phyloP scores from a whole-genome alignment of 2,329 filamentous ascomycete species.

The Ilyonectria robusta region DNA sequence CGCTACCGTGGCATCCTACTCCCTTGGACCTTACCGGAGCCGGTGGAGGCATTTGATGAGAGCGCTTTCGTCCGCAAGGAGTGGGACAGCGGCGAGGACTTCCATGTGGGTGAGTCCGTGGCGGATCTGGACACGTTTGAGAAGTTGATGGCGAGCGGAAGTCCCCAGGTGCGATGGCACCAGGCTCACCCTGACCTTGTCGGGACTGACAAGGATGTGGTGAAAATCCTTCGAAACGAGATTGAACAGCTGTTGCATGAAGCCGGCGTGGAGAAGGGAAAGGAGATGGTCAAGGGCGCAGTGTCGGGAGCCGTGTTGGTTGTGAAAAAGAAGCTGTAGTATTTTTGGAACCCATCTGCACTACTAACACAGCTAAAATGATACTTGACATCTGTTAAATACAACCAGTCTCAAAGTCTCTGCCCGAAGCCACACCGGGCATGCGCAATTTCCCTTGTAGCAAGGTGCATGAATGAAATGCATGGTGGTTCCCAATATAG shows the following conservation, averaged over 20 bases:
- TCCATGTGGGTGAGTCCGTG: slow-evolving; percentile 41
- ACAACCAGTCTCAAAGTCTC: no score
- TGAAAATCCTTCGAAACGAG: slow-evolving; percentile 48
- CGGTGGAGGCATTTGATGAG: slow-evolving; percentile 56
- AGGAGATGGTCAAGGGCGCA: slow-evolving; percentile 48
- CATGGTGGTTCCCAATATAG: no score
- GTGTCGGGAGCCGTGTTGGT: slow-evolving; percentile 47
- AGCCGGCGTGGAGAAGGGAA: slow-evolving; percentile 53
- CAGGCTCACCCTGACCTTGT: slow-evolving; percentile 58
- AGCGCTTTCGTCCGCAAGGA: slow-evolving; percentile 56
- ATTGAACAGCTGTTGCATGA: slow-evolving; percentile 50
- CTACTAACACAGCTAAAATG: no score
- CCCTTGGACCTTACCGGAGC: slow-evolving; percentile 62
- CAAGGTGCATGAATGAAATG: no score
- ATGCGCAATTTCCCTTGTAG: no score
- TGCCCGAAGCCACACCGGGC: no score
- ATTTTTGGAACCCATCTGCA: no score
- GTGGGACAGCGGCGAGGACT: slow-evolving; percentile 55
- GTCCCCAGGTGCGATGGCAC: slow-evolving; percentile 60
- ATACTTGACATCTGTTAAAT: no score
- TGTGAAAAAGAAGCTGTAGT: slow-evolving; percentile 46
- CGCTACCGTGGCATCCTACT: slow-evolving; percentile 60
- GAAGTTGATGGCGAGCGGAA: slow-evolving; percentile 54
- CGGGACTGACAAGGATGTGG: slow-evolving; percentile 57
- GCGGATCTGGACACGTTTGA: slow-evolving; percentile 54